Base-by-base conservation (phyloP, 1,139 yeast species). In the Lodderomyces pseudojiufengensis region DNA sequence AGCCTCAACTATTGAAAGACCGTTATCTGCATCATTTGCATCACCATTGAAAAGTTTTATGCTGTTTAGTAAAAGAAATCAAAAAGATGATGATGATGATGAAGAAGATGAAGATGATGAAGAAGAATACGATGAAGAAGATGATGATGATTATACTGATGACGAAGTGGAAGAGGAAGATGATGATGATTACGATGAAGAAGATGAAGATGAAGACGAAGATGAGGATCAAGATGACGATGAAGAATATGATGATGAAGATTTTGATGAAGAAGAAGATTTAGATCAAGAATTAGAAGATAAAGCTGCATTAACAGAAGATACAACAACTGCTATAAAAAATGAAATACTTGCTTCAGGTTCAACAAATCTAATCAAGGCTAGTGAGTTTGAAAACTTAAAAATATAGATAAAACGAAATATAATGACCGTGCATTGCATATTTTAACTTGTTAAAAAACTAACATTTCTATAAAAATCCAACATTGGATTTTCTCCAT, bases 401-500 rank as follows among this genome's bases (percentile, higher is more conserved):
- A 28, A 25, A 27, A 24, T 35, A 20, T 28, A 30, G 13, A 24
- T n/a, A 27, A 27, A 23, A 18, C 7, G 20, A 18, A 18, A 18
- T 18, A 5, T 18, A 18, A 18, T 18, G 20, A 18, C 20, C 7
- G 7, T 22, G 24, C 24, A 22, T 22, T 6, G 20, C 5, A 5
- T 18, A 18, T 18, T 18, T 36, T 29, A 46, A 35, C 47, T 45
- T n/a, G 42, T 37, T 71, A 84, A 66, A 50, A 85, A 85, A 24
- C 86, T 80, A 4, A 87, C 95, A 53, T 86, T 86, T 32, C 73
- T 68, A 55, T 86, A 86, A 44, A 85, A 76, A 38, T 83, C 84
- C 42, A 86, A 56, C 90, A 86, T 78, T n/a, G 95, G 95, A 49
- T 84, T 84, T 48, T 85, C 95, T 0, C 95, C 95, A 26, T 76